A percentile compares a stretch with the other conserved stretches of the same genome.
Conservation (phyloP, 2,329 filamentous ascomycete species). For the Botrytis pseudocinerea region DNA sequence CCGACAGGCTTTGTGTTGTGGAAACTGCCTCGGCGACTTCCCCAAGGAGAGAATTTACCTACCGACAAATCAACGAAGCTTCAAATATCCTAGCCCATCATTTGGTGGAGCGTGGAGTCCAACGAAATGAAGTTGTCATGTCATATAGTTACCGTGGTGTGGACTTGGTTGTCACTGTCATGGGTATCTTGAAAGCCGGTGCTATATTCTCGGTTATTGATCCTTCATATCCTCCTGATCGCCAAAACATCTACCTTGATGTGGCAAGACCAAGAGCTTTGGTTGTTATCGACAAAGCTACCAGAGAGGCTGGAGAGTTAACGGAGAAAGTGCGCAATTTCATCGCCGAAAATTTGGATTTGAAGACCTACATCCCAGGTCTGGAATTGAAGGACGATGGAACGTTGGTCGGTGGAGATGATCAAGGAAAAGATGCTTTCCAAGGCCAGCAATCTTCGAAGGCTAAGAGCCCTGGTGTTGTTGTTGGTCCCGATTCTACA, state of each 20-base stretch:
- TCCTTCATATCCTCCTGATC: slow-evolving; percentile 76
- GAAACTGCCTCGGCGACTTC: slow-evolving; percentile 57
- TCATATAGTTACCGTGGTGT: slow-evolving; percentile 84
- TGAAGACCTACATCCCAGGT: slow-evolving; percentile 74
- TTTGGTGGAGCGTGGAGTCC: slow-evolving; percentile 70
- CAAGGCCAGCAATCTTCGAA: slow-evolving; percentile 52
- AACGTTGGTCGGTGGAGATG: slow-evolving; percentile 64
- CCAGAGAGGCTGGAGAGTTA: slow-evolving; percentile 64
- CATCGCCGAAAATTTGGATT: slow-evolving; percentile 68
- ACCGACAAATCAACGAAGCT: slow-evolving; percentile 81
- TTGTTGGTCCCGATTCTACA: slow-evolving; percentile 83
- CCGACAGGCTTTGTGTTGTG: slow-evolving; percentile 65
- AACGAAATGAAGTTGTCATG: slow-evolving; percentile 87
- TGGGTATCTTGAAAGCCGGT: slow-evolving; percentile 67
- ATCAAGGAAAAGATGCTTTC: slow-evolving; percentile 68
- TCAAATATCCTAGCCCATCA: slow-evolving; percentile 80
- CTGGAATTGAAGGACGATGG: slow-evolving; percentile 73
- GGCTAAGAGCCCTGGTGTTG: slow-evolving; percentile 62
- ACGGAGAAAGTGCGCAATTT: slow-evolving; percentile 61
- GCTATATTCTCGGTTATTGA: slow-evolving; percentile 70
- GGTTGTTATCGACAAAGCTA: slow-evolving; percentile 72
- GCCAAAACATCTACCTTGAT: slow-evolving; percentile 81
- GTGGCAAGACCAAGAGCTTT: slow-evolving; percentile 73
- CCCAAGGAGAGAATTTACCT: slow-evolving; percentile 71
- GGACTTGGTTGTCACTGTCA: slow-evolving; percentile 73